Percentiles rank a stretch among this genome's conserved stretches.
These are phyloP conservation scores for Cordyceps farinosa DNA, from an alignment of 2,329 filamentous ascomycete genomes.

Conservation along the genomic window DNA sequence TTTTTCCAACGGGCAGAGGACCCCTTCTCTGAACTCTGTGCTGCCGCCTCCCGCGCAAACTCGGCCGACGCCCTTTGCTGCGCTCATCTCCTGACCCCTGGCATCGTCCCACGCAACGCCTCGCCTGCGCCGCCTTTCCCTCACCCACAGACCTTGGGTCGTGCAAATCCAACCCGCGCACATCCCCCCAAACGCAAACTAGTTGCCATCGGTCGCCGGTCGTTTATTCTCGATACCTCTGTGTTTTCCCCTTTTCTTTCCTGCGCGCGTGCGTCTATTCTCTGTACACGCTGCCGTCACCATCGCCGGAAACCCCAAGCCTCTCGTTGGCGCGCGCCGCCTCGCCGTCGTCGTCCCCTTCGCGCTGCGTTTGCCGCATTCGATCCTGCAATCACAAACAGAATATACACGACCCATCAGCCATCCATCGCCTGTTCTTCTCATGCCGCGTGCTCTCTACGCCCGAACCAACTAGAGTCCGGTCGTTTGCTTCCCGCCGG, in stretches of 20 bases:
- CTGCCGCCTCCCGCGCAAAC: neutral
- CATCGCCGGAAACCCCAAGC: neutral
- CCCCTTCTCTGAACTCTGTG: neutral
- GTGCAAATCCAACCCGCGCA: conserved; percentile 4
- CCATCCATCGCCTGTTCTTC: neutral
- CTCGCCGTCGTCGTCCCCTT: neutral
- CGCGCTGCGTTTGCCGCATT: neutral
- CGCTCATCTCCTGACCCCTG: conserved; percentile 11
- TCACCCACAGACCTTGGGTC: conserved; percentile 9
- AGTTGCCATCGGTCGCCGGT: neutral
- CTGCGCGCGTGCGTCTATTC: conserved; percentile 1
- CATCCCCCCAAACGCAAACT: neutral
- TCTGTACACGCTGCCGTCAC: neutral
- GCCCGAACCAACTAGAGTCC: neutral
- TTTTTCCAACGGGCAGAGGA: neutral
- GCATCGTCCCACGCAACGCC: conserved; percentile 7
- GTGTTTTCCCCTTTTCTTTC: neutral
- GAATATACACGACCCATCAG: neutral
- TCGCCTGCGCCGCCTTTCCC: neutral
- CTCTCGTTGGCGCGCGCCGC: neutral
- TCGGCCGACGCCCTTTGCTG: neutral
- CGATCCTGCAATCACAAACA: neutral
- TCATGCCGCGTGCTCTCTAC: neutral
- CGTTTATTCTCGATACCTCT: neutral
- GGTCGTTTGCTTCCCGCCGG: conserved; percentile 5